Percentiles rank a stretch among this genome's conserved stretches.
Evolutionary conservation across 1,284 basidiomycete genomes (phyloP).

Genomic region (Sanghuangporus sanghuang): DNA sequence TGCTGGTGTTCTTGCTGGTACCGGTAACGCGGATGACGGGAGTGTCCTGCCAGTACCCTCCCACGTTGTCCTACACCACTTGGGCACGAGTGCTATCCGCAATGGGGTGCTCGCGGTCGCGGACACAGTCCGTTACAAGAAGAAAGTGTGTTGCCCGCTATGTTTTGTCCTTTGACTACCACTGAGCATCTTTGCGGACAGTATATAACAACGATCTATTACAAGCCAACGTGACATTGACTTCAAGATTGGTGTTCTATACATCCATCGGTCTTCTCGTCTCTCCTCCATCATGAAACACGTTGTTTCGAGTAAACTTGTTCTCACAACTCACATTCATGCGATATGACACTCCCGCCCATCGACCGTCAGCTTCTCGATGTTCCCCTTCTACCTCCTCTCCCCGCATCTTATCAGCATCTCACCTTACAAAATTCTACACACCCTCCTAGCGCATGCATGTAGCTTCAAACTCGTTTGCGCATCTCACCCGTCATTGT

Average conservation of each 20-base stretch:
- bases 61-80: conserved; percentile 92
- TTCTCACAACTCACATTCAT: not conserved
- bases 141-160: conserved; percentile 63
- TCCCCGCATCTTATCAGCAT: not conserved
- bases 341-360: not conserved
- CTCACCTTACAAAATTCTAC: too few relatives aligned
- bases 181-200: conserved; percentile 22
- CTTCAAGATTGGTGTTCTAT: not conserved
- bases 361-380: conserved; percentile 11
- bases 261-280: not conserved
- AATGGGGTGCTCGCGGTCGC: conserved; percentile 93
- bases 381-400: not conserved
- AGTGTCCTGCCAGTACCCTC: conserved; percentile 91
- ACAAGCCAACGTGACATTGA: conserved; percentile 45
- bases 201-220: conserved; percentile 67
- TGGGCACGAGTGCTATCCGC: conserved; percentile 93
- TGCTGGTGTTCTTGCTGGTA: conserved; percentile 22
- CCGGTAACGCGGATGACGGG: conserved; percentile 76
- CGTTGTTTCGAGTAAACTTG: not conserved
- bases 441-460: too few relatives aligned
- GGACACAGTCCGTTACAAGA: conserved; percentile 88
- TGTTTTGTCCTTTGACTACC: conserved; percentile 10
- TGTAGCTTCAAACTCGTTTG: not conserved
- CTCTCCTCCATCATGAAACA: not conserved
- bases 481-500: not conserved